Percentiles rank a stretch among this genome's conserved stretches.
These are phyloP conservation scores for Jamesozyma jinghongensis DNA, from an alignment of 805 yeast genomes.

Conservation along the genomic window DNA sequence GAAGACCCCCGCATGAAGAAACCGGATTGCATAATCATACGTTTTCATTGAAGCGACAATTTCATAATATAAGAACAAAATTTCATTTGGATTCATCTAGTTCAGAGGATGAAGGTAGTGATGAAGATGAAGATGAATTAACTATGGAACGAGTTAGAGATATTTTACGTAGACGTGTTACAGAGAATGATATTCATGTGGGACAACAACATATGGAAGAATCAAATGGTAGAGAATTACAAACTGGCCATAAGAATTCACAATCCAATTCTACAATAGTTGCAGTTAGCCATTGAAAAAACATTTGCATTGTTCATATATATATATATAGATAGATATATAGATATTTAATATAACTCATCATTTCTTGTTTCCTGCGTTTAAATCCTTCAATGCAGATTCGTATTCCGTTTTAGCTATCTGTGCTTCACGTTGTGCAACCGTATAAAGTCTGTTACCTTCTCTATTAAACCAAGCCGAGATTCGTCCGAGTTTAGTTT, in stretches of 20 bases:
- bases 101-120: neutral
- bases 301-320: neutral
- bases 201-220: too few species aligned
- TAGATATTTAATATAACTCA: too few species aligned
- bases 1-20: too few species aligned
- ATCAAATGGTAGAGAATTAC: neutral
- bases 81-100: constrained; percentile 1
- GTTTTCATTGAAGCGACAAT: neutral
- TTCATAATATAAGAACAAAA: too few species aligned
- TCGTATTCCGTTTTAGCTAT: too few species aligned
- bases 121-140: constrained; percentile 2
- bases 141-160: constrained; percentile 19
- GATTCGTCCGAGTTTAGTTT: too few species aligned
- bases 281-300: neutral
- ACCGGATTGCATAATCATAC: neutral
- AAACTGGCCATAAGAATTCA: neutral
- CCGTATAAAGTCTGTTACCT: too few species aligned
- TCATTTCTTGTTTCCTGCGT: neutral
- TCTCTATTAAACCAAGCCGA: too few species aligned
- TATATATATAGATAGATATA: neutral
- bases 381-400: neutral
- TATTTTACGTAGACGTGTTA: constrained; percentile 19
- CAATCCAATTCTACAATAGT: constrained; percentile 4
- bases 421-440: too few species aligned
- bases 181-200: neutral